Conservation (phyloP, 1,284 basidiomycete species). For the Veloporphyrellus conicus region DNA sequence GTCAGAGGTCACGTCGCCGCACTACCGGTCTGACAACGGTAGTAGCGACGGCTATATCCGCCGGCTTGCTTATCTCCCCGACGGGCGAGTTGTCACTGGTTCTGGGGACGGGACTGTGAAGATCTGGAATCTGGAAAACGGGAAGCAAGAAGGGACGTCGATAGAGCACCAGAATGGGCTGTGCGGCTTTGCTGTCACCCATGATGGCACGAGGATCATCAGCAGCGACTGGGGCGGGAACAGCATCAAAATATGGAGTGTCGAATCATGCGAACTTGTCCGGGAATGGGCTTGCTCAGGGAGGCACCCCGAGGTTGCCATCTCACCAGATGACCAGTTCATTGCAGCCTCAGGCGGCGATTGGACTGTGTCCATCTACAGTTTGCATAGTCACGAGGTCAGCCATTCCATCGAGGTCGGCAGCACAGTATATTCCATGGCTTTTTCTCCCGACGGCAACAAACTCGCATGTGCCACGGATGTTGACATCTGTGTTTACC, state of each 20-base stretch:
- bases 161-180: not conserved
- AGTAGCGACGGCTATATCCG: not conserved
- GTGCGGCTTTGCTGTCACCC: not conserved
- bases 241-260: constrained; percentile 10
- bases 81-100: not conserved
- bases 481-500: constrained; percentile 1
- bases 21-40: no score
- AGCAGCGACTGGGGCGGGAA: not conserved
- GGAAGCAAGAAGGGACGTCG: constrained; percentile 1
- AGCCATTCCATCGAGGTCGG: not conserved
- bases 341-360: not conserved
- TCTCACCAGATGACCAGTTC: constrained; percentile 6
- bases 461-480: constrained; percentile 3
- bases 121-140: not conserved
- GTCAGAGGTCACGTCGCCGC: no score
- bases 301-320: fast-evolving
- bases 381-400: not conserved
- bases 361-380: fast-evolving
- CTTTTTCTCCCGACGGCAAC: constrained; percentile 8
- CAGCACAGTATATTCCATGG: fast-evolving
- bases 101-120: not conserved
- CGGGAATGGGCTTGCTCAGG: not conserved
- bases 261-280: not conserved
- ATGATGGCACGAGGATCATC: constrained; percentile 5
- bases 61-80: not conserved